Conservation (phyloP, 257 asterid genomes). For the Solanum acaule region DNA sequence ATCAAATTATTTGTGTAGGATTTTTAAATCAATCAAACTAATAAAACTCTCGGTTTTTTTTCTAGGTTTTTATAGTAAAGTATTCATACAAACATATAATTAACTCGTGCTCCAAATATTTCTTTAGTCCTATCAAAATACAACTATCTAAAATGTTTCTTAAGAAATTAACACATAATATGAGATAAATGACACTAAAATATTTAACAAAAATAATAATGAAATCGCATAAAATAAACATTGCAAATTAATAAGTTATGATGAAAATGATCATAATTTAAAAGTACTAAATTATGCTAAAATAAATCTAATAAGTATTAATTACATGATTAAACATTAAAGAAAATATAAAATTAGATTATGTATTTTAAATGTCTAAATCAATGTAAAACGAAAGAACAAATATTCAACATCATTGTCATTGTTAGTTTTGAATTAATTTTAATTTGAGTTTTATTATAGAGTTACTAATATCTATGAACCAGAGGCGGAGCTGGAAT, state of each 20-base stretch:
- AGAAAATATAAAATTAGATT: too few species aligned
- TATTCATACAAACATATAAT: neutral
- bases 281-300: neutral
- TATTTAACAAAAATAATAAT: too few species aligned
- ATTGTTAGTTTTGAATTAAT: neutral
- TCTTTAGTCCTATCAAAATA: neutral
- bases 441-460: neutral
- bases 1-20: neutral
- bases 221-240: neutral
- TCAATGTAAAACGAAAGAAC: neutral
- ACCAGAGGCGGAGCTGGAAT: too few species aligned
- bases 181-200: neutral
- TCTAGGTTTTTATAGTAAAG: neutral
- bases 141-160: neutral
- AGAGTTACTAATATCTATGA: neutral
- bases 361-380: neutral
- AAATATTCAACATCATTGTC: neutral
- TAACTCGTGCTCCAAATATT: neutral
- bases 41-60: too few species aligned
- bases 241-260: neutral
- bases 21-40: too few species aligned
- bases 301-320: neutral
- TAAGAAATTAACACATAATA: too few species aligned
- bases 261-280: neutral
- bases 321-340: neutral